Percentiles rank a stretch among this genome's conserved stretches.
Evolutionary conservation across 352 stramenopile species (phyloP).

Genomic region (Thalassiosira mediterranea): DNA sequence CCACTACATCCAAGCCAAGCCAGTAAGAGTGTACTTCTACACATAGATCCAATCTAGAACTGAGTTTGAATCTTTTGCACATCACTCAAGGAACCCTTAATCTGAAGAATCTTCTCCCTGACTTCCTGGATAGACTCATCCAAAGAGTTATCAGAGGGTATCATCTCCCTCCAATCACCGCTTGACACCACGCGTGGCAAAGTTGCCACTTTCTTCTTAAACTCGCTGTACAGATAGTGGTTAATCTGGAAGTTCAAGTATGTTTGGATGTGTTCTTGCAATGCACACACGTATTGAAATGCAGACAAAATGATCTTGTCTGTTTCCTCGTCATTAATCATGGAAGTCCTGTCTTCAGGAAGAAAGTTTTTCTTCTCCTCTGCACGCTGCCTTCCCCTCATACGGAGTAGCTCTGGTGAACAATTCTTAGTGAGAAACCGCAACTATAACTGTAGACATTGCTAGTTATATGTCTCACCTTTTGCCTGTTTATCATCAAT

Average conservation of each 20-base stretch:
- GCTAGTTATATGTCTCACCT: slow-evolving; percentile 28
- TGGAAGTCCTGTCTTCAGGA: slow-evolving; percentile 60
- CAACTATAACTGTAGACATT: slow-evolving; percentile 2
- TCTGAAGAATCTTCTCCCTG: slow-evolving; percentile 42
- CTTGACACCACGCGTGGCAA: slow-evolving; percentile 47
- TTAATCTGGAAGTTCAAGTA: slow-evolving; percentile 71
- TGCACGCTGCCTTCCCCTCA: slow-evolving; percentile 31
- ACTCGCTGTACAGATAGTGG: slow-evolving; percentile 66
- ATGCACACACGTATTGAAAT: slow-evolving; percentile 68
- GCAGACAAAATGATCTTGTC: slow-evolving; percentile 63
- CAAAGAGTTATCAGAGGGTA: slow-evolving; percentile 45
- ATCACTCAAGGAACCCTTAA: slow-evolving; percentile 53
- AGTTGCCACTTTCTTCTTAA: slow-evolving; percentile 54
- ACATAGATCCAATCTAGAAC: too few relatives aligned
- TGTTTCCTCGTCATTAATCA: slow-evolving; percentile 73
- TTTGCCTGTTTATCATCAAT: slow-evolving; percentile 38
- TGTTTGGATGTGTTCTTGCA: slow-evolving; percentile 63
- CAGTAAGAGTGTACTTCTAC: too few relatives aligned
- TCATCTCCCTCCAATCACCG: slow-evolving; percentile 58
- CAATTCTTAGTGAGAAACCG: neutral
- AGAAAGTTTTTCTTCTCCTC: slow-evolving; percentile 63
- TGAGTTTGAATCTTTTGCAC: slow-evolving; percentile 62
- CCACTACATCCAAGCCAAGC: too few relatives aligned
- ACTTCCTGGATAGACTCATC: slow-evolving; percentile 51
- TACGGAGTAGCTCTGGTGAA: slow-evolving; percentile 36